phyloP scores from a whole-genome alignment of 345 rosid species.

The Populus nigra region DNA sequence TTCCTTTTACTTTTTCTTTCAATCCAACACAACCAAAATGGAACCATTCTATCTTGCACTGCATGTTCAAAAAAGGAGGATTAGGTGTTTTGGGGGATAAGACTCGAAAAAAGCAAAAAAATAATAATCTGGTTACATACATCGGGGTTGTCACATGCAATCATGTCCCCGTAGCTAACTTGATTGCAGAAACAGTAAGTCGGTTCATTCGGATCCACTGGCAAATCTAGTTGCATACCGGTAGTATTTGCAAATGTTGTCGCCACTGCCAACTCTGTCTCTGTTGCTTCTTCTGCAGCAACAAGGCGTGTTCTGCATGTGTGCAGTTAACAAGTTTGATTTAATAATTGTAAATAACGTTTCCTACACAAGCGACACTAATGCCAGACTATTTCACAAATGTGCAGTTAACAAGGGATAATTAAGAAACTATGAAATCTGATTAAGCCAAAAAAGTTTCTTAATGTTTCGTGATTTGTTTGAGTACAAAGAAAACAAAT shows the following conservation, averaged over 20 bases:
- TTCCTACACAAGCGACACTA: background rate
- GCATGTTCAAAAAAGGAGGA: constrained; percentile 14
- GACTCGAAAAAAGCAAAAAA: too few relatives aligned
- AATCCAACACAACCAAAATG: constrained; percentile 91
- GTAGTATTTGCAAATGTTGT: constrained; percentile 55
- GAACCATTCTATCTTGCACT: constrained; percentile 99
- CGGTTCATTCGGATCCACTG: constrained; percentile 96
- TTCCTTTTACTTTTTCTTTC: constrained; percentile 86
- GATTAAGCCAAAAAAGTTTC: too few relatives aligned
- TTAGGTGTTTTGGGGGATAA: too few relatives aligned
- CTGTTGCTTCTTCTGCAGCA: constrained; percentile 39
- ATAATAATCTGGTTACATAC: constrained; percentile 38
- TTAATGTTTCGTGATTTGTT: too few relatives aligned
- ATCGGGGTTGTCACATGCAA: constrained; percentile 88
- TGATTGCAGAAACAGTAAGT: constrained; percentile 93
- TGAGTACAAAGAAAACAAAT: too few relatives aligned
- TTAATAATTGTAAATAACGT: background rate
- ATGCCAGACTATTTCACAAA: background rate
- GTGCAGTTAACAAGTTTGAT: background rate
- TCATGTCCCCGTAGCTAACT: constrained; percentile 97
- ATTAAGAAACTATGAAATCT: too few relatives aligned
- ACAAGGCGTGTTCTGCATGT: constrained; percentile 66
- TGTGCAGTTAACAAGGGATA: too few relatives aligned
- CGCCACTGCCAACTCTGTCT: constrained; percentile 36
- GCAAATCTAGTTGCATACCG: constrained; percentile 84